Percentiles rank a stretch among this genome's conserved stretches.
Evolutionary conservation across 768 basidiomycete species (phyloP).

Genomic region (Suillus spraguei): DNA sequence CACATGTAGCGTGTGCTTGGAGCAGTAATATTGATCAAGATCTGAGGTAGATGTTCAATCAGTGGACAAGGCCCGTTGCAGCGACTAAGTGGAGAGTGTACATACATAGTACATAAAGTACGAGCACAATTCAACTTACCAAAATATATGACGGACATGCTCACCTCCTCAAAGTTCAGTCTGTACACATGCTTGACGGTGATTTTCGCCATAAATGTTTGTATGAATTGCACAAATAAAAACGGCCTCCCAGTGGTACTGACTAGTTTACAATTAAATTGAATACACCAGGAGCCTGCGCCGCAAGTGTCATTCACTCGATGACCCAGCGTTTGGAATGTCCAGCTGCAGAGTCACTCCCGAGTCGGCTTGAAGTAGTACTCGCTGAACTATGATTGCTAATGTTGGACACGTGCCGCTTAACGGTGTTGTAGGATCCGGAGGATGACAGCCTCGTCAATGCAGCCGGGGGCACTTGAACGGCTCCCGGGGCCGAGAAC

Average conservation of each 20-base stretch:
- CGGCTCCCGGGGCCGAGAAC: not conserved
- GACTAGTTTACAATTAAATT: not conserved
- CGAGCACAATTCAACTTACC: too few relatives aligned
- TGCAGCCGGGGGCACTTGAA: constrained; percentile 36
- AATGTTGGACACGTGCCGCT: constrained; percentile 10
- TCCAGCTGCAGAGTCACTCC: constrained; percentile 8
- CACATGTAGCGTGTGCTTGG: too few relatives aligned
- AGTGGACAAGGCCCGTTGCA: too few relatives aligned
- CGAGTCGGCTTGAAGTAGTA: constrained; percentile 8
- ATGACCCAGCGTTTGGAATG: constrained; percentile 33
- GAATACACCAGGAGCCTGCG: not conserved
- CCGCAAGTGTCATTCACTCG: constrained; percentile 18
- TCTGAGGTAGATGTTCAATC: too few relatives aligned
- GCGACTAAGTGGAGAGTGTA: too few relatives aligned
- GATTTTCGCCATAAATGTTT: not conserved
- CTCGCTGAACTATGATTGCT: constrained; percentile 16
- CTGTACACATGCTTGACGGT: not conserved
- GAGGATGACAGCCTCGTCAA: constrained; percentile 35
- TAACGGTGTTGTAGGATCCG: constrained; percentile 29
- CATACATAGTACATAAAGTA: too few relatives aligned
- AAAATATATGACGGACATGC: too few relatives aligned
- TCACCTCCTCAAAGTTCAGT: too few relatives aligned
- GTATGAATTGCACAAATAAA: not conserved
- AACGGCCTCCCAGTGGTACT: not conserved
- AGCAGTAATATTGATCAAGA: too few relatives aligned